phyloP scores from a whole-genome alignment of 352 stramenopile species.

The Phytophthora aleatoria region DNA sequence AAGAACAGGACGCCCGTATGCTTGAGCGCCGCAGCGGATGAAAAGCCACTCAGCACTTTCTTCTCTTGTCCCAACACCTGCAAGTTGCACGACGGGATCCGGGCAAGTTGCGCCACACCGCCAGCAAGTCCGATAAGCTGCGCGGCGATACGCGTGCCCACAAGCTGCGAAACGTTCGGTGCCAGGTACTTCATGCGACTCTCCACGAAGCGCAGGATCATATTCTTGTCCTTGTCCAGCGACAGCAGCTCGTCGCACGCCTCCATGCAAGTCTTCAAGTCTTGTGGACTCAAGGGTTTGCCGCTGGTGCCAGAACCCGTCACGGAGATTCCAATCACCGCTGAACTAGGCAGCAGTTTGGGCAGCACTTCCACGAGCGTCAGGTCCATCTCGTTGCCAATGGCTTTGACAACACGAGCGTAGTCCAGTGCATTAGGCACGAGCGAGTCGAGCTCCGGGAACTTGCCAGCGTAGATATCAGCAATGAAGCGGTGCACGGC shows the following conservation, averaged over 20 bases:
- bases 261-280: slow-evolving; percentile 77
- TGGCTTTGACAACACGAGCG: slow-evolving; percentile 89
- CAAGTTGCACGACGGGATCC: slow-evolving; percentile 98
- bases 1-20: slow-evolving; percentile 95
- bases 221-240: slow-evolving; percentile 83
- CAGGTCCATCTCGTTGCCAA: slow-evolving; percentile 95
- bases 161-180: slow-evolving; percentile 93
- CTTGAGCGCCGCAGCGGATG: slow-evolving; percentile 76
- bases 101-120: slow-evolving; percentile 92
- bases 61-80: slow-evolving; percentile 96
- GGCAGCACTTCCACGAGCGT: slow-evolving; percentile 88
- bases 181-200: slow-evolving; percentile 92
- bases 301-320: slow-evolving; percentile 92
- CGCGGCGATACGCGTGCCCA: slow-evolving; percentile 95
- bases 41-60: slow-evolving; percentile 91
- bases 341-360: slow-evolving; percentile 89
- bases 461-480: slow-evolving; percentile 93
- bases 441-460: slow-evolving; percentile 95
- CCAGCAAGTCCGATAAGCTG: slow-evolving; percentile 95
- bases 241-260: slow-evolving; percentile 90
- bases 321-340: slow-evolving; percentile 95
- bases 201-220: slow-evolving; percentile 93
- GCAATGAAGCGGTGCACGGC: slow-evolving; percentile 91
- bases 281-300: slow-evolving; percentile 67
- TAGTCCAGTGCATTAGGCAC: slow-evolving; percentile 94